Evolutionary conservation across 2,329 filamentous ascomycete species (phyloP).

Genomic region (Penicillium sp.): DNA sequence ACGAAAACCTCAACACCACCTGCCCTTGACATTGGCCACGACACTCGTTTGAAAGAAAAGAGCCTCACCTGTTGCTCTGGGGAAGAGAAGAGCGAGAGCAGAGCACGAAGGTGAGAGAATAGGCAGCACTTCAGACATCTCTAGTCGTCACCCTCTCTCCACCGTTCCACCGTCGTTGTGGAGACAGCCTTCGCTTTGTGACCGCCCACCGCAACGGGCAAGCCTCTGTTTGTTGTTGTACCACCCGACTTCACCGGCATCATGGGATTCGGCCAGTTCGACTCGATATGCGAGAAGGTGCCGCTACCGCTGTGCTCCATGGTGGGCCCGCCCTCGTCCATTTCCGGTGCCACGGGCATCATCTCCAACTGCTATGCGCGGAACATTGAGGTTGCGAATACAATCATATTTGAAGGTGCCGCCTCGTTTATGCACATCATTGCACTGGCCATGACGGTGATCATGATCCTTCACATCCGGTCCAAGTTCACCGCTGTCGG

Average conservation of each 20-base stretch:
- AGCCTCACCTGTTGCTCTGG: neutral
- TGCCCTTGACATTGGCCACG: neutral
- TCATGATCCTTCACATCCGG: constrained; percentile 96
- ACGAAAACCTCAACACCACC: constrained; percentile 5
- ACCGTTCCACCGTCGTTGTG: constrained; percentile 30
- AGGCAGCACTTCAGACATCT: constrained; percentile 3
- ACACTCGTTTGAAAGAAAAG: neutral
- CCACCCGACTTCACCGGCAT: constrained; percentile 34
- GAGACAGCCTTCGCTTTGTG: constrained; percentile 28
- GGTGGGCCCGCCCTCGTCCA: constrained; percentile 64
- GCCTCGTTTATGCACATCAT: constrained; percentile 89
- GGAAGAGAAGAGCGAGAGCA: neutral
- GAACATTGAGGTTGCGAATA: constrained; percentile 94
- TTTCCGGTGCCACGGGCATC: constrained; percentile 72
- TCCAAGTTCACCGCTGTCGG: constrained; percentile 98
- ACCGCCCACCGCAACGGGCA: constrained; percentile 25
- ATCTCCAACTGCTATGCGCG: constrained; percentile 89
- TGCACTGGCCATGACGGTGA: constrained; percentile 85
- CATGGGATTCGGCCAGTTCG: constrained; percentile 92
- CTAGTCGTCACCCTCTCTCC: constrained; percentile 22
- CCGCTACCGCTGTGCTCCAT: constrained; percentile 84
- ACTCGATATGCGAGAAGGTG: constrained; percentile 77
- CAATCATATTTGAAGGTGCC: constrained; percentile 94
- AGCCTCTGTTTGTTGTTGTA: constrained; percentile 17
- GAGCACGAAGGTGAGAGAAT: constrained; percentile 2